These are phyloP conservation scores for Lipomyces japonicus DNA, from an alignment of 805 yeast genomes.

Conservation along the genomic window DNA sequence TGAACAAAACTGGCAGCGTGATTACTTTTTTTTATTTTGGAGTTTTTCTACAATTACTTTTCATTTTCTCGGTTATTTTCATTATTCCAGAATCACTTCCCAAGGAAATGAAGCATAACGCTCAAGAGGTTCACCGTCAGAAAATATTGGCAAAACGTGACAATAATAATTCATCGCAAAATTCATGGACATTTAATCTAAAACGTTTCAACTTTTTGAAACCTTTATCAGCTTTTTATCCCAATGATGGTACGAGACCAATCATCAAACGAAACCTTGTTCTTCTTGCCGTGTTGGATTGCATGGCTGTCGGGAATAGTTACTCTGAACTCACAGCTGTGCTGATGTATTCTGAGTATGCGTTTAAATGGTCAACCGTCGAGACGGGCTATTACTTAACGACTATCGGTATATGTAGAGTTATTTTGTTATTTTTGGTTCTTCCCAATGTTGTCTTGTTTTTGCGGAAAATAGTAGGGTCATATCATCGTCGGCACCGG, in stretches of 20 bases:
- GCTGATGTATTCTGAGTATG: conserved; percentile 29
- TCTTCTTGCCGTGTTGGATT: conserved; percentile 15
- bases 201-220: conserved; percentile 10
- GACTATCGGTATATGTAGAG: conserved; percentile 31
- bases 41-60: conserved; percentile 6
- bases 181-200: background rate
- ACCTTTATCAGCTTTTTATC: conserved; percentile 16
- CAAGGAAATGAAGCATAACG: conserved; percentile 1
- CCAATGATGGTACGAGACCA: conserved; percentile 18
- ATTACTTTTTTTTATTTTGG: conserved; percentile 19
- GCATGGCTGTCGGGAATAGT: conserved; percentile 10
- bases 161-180: no score
- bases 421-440: conserved; percentile 29
- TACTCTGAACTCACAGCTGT: conserved; percentile 13
- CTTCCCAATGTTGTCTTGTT: conserved; percentile 25
- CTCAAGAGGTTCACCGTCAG: conserved; percentile 8
- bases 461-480: conserved; percentile 8
- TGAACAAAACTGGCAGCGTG: conserved; percentile 14
- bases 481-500: background rate
- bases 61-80: conserved; percentile 7
- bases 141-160: no score
- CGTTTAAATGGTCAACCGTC: conserved; percentile 35
- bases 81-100: conserved; percentile 21
- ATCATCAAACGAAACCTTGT: conserved; percentile 15
- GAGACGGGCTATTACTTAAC: conserved; percentile 36